These are phyloP conservation scores for Casaregolazyma suthepensis DNA, from an alignment of 1,139 yeast species.

Conservation along the genomic window DNA sequence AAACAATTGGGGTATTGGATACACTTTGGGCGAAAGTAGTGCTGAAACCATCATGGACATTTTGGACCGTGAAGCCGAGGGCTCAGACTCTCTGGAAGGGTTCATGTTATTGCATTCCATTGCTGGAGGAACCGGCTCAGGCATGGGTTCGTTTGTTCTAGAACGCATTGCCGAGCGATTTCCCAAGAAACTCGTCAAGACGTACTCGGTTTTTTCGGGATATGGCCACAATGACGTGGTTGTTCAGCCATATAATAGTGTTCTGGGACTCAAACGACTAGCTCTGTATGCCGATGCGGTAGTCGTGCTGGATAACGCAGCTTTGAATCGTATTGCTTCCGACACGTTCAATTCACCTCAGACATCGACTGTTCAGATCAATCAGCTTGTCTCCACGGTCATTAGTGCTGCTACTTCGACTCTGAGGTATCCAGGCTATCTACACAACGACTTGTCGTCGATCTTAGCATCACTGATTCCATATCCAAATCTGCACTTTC, in stretches of 20 bases:
- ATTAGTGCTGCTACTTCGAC: constrained; percentile 84
- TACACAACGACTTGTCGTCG: constrained; percentile 81
- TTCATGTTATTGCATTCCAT: constrained; percentile 90
- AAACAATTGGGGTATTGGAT: constrained; percentile 93
- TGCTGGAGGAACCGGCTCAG: constrained; percentile 99
- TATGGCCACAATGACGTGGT: constrained; percentile 75
- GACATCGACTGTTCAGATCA: constrained; percentile 63
- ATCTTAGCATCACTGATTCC: constrained; percentile 80
- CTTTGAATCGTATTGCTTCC: constrained; percentile 63
- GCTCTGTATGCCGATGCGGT: constrained; percentile 83
- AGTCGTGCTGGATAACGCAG: constrained; percentile 84
- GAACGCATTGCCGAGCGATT: constrained; percentile 78
- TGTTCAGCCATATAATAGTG: constrained; percentile 91
- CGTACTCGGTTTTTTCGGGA: constrained; percentile 81
- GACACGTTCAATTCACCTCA: constrained; percentile 40
- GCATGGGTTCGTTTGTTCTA: constrained; percentile 77
- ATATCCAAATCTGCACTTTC: constrained; percentile 81
- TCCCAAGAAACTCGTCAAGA: constrained; percentile 74
- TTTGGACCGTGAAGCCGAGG: constrained; percentile 86
- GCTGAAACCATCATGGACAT: constrained; percentile 71
- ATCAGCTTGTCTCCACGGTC: constrained; percentile 78
- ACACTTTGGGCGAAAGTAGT: constrained; percentile 63
- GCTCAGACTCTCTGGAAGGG: constrained; percentile 83
- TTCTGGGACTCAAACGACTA: constrained; percentile 72
- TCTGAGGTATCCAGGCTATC: constrained; percentile 82